These are phyloP conservation scores for Liquidambar formosana DNA, from an alignment of 164 flowering plant species.

Conservation along the genomic window DNA sequence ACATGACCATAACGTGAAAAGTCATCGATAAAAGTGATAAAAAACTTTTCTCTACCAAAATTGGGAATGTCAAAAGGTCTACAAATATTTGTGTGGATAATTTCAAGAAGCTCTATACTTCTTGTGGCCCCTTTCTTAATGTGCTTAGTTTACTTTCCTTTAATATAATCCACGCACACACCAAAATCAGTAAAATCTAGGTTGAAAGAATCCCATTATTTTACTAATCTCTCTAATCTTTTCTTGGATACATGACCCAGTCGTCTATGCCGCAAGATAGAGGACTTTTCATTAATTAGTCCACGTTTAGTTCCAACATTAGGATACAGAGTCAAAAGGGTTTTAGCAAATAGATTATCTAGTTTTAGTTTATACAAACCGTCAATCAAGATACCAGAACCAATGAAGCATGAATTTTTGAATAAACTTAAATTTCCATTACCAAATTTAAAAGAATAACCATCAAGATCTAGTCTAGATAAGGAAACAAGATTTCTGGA, in stretches of 20 bases:
- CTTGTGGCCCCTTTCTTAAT: slow-evolving; percentile 7
- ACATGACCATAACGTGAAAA: slow-evolving; percentile 16
- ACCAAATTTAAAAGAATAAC: not conserved
- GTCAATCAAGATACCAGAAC: not conserved
- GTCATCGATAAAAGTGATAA: slow-evolving; percentile 18
- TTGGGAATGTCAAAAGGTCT: too few species aligned
- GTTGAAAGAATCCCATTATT: slow-evolving; percentile 10
- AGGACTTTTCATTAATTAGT: not conserved
- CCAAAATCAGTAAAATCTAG: slow-evolving; percentile 16
- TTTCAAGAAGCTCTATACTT: slow-evolving; percentile 10
- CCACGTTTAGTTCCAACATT: slow-evolving; percentile 6
- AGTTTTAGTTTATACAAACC: slow-evolving; percentile 9
- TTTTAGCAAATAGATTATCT: not conserved
- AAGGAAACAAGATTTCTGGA: slow-evolving; percentile 1
- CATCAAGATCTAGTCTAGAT: not conserved
- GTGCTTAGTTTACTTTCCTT: slow-evolving; percentile 20
- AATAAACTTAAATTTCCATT: not conserved
- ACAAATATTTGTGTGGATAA: slow-evolving; percentile 17
- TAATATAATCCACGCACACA: slow-evolving; percentile 22
- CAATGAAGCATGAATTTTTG: not conserved
- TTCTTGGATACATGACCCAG: slow-evolving; percentile 2
- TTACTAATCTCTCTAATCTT: slow-evolving; percentile 10
- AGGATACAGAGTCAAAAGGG: not conserved
- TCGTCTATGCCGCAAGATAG: slow-evolving; percentile 12
- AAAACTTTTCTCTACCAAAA: too few species aligned